Conservation (phyloP, 805 yeast species). For the Pichia rugopelliculosa region DNA sequence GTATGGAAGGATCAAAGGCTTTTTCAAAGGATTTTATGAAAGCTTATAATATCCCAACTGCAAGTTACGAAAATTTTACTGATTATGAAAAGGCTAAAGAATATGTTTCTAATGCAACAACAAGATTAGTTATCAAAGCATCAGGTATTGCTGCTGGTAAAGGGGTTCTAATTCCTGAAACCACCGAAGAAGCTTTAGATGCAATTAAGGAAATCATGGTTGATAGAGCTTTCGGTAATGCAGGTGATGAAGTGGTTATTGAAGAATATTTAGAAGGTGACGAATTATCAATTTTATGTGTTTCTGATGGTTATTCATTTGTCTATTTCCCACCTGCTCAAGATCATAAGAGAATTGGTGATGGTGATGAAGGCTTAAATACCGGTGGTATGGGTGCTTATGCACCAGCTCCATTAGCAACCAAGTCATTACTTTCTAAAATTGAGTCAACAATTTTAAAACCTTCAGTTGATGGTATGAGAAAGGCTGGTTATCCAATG, state of each 20-base stretch:
- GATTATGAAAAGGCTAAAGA: constrained; percentile 66
- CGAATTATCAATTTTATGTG: constrained; percentile 85
- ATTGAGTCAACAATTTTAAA: constrained; percentile 71
- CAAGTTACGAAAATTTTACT: constrained; percentile 77
- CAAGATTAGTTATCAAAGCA: constrained; percentile 88
- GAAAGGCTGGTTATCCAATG: constrained; percentile 91
- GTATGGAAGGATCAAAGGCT: constrained; percentile 95
- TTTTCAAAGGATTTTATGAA: constrained; percentile 92
- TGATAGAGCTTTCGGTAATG: constrained; percentile 78
- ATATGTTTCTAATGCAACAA: constrained; percentile 57
- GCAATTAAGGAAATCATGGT: constrained; percentile 89
- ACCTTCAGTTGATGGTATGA: constrained; percentile 94
- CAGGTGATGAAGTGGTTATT: constrained; percentile 92
- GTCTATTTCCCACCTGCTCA: constrained; percentile 94
- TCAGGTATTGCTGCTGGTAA: constrained; percentile 98
- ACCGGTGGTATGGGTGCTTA: constrained; percentile 99
- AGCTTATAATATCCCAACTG: constrained; percentile 89
- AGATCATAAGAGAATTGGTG: constrained; percentile 93
- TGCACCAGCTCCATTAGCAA: constrained; percentile 95
- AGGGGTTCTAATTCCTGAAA: constrained; percentile 90
- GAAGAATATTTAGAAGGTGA: constrained; percentile 97
- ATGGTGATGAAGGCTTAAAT: constrained; percentile 89
- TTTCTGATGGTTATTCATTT: constrained; percentile 89
- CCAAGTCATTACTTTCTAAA: constrained; percentile 59
- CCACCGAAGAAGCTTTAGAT: constrained; percentile 73